Conservation (phyloP, 441 rosid genomes). For the Mallotus repandus region DNA sequence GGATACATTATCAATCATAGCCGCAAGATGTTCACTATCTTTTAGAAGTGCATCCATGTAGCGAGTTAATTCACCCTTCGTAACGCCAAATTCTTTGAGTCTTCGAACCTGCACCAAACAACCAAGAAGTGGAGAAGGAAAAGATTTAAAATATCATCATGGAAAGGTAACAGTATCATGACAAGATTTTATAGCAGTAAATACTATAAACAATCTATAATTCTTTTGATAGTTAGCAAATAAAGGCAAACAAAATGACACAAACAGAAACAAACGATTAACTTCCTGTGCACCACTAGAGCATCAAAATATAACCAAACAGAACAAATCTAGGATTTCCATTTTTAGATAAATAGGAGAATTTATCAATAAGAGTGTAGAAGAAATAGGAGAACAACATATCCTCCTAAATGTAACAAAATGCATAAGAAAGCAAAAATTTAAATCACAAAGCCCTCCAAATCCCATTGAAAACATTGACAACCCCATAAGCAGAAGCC, state of each 20-base stretch:
- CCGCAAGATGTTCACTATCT: constrained; percentile 99
- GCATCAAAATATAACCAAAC: neutral
- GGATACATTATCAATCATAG: constrained; percentile 96
- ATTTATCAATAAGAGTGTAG: too few relatives aligned
- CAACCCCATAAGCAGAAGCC: neutral
- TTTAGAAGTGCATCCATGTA: constrained; percentile 96
- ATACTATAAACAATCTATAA: neutral
- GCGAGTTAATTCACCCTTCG: constrained; percentile 95
- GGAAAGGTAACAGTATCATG: neutral
- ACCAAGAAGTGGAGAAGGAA: constrained; percentile 11
- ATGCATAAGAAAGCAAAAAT: neutral
- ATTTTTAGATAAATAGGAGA: neutral
- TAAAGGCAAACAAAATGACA: neutral
- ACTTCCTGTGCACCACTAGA: neutral
- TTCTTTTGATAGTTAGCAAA: neutral
- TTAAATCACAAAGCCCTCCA: neutral
- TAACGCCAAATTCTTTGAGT: constrained; percentile 98
- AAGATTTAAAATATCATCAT: constrained; percentile 11
- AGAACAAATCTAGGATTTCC: neutral
- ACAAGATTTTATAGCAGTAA: neutral
- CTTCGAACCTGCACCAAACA: constrained; percentile 74
- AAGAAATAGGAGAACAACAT: neutral
- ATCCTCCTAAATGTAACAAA: neutral
- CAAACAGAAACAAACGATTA: neutral
- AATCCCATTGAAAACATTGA: neutral